Base-by-base conservation (phyloP, 148 eudicot genomes). In the Diospyros kaki region DNA sequence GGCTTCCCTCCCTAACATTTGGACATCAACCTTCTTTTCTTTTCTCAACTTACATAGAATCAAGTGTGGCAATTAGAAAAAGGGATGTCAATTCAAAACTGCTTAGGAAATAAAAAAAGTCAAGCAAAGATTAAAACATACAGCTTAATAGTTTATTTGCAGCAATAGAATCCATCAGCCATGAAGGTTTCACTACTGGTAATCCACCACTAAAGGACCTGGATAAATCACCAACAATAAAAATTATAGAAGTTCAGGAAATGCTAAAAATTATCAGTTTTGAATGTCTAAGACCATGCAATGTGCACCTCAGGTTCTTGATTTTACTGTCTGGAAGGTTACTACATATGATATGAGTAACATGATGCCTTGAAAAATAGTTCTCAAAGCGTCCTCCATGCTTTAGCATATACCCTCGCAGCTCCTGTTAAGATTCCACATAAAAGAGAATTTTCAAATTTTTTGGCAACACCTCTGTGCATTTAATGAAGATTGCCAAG, bases 141-240 rank as follows among this genome's bases (percentile, higher is more conserved):
- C 98, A 94, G 72, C 83, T 90, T 76, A 94, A 80, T 66, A 94
- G 84, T 80, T 84, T 90, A 63, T 84, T 83, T 59, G 97, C 91
- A 68, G 87, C 89, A 77, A 94, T 85, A 76, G 87, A 92, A 60
- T 94, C 98, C 85, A 83, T 68, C 75, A 94, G 79, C 97, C 98
- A 94, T 43, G 89, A 72, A 46, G 96, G 97, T 81, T 92, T 94
- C 71, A 94, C 96, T 69, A 94, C 93, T 66, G 97, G 97, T 67
- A 94, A 89, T 65, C 97, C 98, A 69, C 89, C 79, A 81, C 98
- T 92, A 75, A 94, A 94, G 39, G 98, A 87, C 87, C 98, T 94
- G 77, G 42, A 81, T 64, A 72, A 52, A 71, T 67, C 58, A 79
- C 9, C 61, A 72, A 45, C 56, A 46, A 55, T 41, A 7, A 45